phyloP scores from a whole-genome alignment of 1,284 basidiomycete species.

The Cutaneotrichosporon sp. region DNA sequence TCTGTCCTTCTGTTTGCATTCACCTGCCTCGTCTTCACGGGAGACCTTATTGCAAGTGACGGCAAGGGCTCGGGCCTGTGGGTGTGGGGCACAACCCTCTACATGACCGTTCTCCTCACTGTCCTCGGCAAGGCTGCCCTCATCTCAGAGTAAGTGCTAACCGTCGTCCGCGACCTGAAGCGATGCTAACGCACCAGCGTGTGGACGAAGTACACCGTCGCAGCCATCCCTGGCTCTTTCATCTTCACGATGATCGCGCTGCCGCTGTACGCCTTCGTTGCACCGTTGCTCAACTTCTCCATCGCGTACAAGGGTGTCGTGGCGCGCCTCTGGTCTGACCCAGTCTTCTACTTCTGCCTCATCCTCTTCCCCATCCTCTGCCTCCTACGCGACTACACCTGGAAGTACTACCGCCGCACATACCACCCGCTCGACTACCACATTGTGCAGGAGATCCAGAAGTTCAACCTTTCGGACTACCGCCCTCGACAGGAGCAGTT shows the following conservation, averaged over 20 bases:
- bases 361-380: conserved; percentile 83
- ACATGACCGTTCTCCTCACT: conserved; percentile 85
- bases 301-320: conserved; percentile 85
- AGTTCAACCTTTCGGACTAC: conserved; percentile 97
- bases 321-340: conserved; percentile 76
- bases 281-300: conserved; percentile 79
- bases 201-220: conserved; percentile 99
- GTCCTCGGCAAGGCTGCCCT: conserved; percentile 96
- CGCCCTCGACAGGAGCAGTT: conserved; percentile 97
- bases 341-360: conserved; percentile 84
- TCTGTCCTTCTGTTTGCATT: conserved; percentile 82
- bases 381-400: conserved; percentile 82
- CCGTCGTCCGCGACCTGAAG: too few relatives aligned
- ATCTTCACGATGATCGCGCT: conserved; percentile 90
- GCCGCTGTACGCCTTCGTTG: conserved; percentile 81
- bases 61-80: conserved; percentile 88
- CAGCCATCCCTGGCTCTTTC: conserved; percentile 94
- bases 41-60: conserved; percentile 70
- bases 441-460: conserved; percentile 92
- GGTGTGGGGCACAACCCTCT: conserved; percentile 97
- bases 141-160: conserved; percentile 83
- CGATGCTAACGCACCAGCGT: conserved; percentile 55
- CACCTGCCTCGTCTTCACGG: conserved; percentile 86
- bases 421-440: conserved; percentile 89
- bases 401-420: conserved; percentile 94